phyloP scores from a whole-genome alignment of 2,329 filamentous ascomycete species.

The Trichoderma gracile region DNA sequence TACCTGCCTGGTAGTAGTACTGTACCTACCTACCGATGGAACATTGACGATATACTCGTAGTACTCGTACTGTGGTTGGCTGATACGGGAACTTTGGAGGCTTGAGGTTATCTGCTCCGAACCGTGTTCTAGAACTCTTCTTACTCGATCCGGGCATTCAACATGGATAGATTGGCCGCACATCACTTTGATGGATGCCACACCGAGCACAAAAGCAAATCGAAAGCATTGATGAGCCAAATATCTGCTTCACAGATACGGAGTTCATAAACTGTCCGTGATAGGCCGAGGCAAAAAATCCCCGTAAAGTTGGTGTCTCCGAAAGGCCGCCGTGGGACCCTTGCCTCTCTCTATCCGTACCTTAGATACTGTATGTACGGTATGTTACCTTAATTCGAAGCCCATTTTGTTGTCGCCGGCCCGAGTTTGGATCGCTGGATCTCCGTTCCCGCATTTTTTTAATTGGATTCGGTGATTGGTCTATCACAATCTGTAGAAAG shows the following conservation, averaged over 20 bases:
- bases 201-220: not conserved
- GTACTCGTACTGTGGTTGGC: not conserved
- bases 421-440: slow-evolving; percentile 16
- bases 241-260: not conserved
- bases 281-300: not conserved
- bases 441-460: slow-evolving; percentile 10
- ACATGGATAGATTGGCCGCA: too few relatives aligned
- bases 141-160: too few relatives aligned
- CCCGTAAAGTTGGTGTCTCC: not conserved
- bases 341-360: too few relatives aligned
- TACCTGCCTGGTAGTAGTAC: too few relatives aligned
- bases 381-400: too few relatives aligned
- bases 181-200: too few relatives aligned
- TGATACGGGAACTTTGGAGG: too few relatives aligned
- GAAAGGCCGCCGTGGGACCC: not conserved
- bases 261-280: not conserved
- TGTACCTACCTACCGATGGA: not conserved
- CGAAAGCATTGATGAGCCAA: not conserved
- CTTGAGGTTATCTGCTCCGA: too few relatives aligned
- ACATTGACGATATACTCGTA: too few relatives aligned
- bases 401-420: not conserved
- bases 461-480: not conserved
- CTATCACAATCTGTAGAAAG: not conserved
- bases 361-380: too few relatives aligned
- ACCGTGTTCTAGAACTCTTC: too few relatives aligned